Percentiles rank a stretch among this genome's conserved stretches.
Conservation (phyloP, 768 basidiomycete genomes). For the Tricholoma furcatifolium region DNA sequence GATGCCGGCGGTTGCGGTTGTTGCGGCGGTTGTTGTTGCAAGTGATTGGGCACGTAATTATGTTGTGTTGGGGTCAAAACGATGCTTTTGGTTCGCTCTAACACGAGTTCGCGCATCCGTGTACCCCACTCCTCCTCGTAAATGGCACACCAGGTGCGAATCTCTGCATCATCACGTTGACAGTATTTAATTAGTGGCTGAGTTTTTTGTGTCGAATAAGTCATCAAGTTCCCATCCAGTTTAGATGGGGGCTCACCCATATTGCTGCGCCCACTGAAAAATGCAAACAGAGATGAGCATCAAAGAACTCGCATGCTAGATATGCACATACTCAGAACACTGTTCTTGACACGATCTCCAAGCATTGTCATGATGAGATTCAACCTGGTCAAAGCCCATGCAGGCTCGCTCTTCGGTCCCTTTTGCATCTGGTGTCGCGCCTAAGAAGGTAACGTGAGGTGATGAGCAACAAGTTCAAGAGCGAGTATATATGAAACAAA, state of each 20-base stretch:
- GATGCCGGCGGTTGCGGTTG: slow-evolving; percentile 14
- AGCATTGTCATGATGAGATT: slow-evolving; percentile 46
- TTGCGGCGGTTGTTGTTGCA: slow-evolving; percentile 15
- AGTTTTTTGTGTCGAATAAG: not conserved
- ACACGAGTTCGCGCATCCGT: slow-evolving; percentile 48
- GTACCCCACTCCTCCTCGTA: slow-evolving; percentile 71
- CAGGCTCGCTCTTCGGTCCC: slow-evolving; percentile 35
- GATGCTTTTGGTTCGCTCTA: slow-evolving; percentile 31
- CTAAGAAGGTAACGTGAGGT: slow-evolving; percentile 21
- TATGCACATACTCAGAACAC: slow-evolving; percentile 37
- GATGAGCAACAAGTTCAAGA: not conserved
- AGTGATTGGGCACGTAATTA: slow-evolving; percentile 19
- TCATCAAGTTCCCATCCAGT: slow-evolving; percentile 8
- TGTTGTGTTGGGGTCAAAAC: slow-evolving; percentile 28
- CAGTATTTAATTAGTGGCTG: slow-evolving; percentile 71
- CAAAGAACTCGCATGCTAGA: not conserved
- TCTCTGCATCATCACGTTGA: slow-evolving; percentile 50
- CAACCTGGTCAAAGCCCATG: slow-evolving; percentile 42
- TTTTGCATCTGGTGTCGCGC: slow-evolving; percentile 38
- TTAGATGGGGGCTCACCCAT: slow-evolving; percentile 48
- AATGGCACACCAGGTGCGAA: slow-evolving; percentile 59
- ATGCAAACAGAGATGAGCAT: slow-evolving; percentile 8
- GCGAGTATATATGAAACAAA: not conserved
- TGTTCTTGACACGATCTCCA: slow-evolving; percentile 50
- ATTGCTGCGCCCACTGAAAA: slow-evolving; percentile 60